phyloP scores from a whole-genome alignment of 169 alveolate genomes.

The Eimeria brunetti region DNA sequence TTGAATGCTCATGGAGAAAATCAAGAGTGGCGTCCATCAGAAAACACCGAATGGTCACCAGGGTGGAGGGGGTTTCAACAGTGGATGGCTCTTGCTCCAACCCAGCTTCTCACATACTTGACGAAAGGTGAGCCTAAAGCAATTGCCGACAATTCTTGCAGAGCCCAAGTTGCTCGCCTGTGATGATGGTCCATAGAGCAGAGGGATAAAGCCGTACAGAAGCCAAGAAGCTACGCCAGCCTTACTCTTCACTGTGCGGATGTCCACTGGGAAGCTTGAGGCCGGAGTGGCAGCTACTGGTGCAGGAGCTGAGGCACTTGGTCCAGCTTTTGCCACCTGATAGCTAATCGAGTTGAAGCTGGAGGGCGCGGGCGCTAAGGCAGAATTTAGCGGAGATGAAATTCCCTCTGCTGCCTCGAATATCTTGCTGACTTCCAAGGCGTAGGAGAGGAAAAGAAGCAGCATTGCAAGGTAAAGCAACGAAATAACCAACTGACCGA shows the following conservation, averaged over 20 bases:
- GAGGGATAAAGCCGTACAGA: conserved; percentile 50
- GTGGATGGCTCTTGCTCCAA: not conserved
- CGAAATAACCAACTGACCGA: conserved; percentile 37
- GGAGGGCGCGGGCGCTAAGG: conserved; percentile 29
- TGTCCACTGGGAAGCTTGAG: not conserved
- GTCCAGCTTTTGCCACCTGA: conserved; percentile 29
- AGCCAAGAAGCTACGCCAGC: conserved; percentile 75
- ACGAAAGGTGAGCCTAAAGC: conserved; percentile 65
- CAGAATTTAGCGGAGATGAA: conserved; percentile 11
- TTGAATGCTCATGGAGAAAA: not conserved
- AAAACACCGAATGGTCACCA: not conserved
- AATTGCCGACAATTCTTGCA: conserved; percentile 54
- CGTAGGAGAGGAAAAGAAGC: conserved; percentile 44
- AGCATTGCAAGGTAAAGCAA: conserved; percentile 31
- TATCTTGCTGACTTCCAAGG: conserved; percentile 38
- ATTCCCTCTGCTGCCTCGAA: conserved; percentile 54
- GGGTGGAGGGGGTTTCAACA: not conserved
- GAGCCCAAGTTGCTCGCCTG: conserved; percentile 60
- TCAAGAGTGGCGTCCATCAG: not conserved
- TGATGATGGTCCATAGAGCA: conserved; percentile 58
- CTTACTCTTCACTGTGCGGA: conserved; percentile 30
- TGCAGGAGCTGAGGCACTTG: not conserved
- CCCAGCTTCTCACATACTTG: not conserved
- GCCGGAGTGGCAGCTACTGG: not conserved
- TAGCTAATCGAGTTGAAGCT: conserved; percentile 37